Evolutionary conservation across 1,139 yeast genomes (phyloP).

Genomic region (Keqinozyma sinolaborantium): DNA sequence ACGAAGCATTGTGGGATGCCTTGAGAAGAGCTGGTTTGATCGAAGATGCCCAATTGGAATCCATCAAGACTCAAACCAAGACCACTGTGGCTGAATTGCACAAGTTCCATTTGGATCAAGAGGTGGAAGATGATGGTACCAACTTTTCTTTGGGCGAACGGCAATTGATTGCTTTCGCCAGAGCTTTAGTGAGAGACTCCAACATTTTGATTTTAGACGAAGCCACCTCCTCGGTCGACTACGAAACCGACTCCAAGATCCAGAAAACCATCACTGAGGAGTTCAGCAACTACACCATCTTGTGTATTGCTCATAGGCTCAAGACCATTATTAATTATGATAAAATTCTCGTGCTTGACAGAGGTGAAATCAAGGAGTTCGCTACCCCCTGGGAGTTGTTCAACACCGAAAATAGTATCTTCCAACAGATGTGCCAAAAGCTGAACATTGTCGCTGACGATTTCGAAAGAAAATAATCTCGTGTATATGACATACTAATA

Average conservation of each 20-base stretch:
- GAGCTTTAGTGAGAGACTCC: slow-evolving; percentile 49
- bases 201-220: slow-evolving; percentile 52
- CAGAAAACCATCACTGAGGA: slow-evolving; percentile 45
- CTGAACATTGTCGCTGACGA: slow-evolving; percentile 17
- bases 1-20: slow-evolving; percentile 29
- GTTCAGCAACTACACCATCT: slow-evolving; percentile 44
- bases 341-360: slow-evolving; percentile 49
- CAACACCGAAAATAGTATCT: slow-evolving; percentile 27
- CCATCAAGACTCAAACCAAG: slow-evolving; percentile 6
- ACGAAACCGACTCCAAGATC: slow-evolving; percentile 50
- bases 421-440: slow-evolving; percentile 39
- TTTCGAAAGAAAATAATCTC: slow-evolving; percentile 3
- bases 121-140: slow-evolving; percentile 49
- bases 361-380: slow-evolving; percentile 45
- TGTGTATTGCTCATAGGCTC: slow-evolving; percentile 56
- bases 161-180: slow-evolving; percentile 50
- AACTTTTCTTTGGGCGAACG: slow-evolving; percentile 55
- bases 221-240: slow-evolving; percentile 57
- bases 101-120: slow-evolving; percentile 46
- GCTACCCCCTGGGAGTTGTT: slow-evolving; percentile 46
- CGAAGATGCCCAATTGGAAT: slow-evolving; percentile 16
- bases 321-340: slow-evolving; percentile 51
- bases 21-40: slow-evolving; percentile 28
- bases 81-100: slow-evolving; percentile 34
- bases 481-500: background rate